These are phyloP conservation scores for Suillus fuscotomentosus DNA, from an alignment of 768 basidiomycete species.

Conservation along the genomic window DNA sequence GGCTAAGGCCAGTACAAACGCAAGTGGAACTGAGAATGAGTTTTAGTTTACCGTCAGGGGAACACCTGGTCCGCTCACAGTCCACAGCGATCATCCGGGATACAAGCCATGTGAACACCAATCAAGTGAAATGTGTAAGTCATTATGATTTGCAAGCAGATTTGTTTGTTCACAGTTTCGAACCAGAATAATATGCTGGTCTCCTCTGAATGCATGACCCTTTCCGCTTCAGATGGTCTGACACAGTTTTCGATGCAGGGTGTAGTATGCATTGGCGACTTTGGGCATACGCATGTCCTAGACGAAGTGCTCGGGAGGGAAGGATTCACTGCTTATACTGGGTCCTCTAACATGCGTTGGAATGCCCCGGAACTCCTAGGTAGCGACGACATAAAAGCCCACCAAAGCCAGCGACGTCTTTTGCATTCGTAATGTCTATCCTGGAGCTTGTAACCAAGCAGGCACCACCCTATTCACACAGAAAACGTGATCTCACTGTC, in stretches of 20 bases:
- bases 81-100: constrained; percentile 80
- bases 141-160: not conserved
- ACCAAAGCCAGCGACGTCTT: constrained; percentile 54
- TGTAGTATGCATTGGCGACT: constrained; percentile 58
- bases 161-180: constrained; percentile 4
- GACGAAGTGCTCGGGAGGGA: constrained; percentile 53
- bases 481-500: constrained; percentile 49
- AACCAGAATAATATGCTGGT: constrained; percentile 60
- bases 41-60: not conserved
- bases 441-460: constrained; percentile 56
- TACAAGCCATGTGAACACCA: constrained; percentile 11
- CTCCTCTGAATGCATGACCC: constrained; percentile 34
- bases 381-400: constrained; percentile 37
- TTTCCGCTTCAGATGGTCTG: not conserved
- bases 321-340: constrained; percentile 44
- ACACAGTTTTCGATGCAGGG: constrained; percentile 32
- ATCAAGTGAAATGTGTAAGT: constrained; percentile 61
- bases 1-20: constrained; percentile 60
- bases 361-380: constrained; percentile 58
- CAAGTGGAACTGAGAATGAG: constrained; percentile 63
- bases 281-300: constrained; percentile 62
- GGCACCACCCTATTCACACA: constrained; percentile 49
- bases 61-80: constrained; percentile 54
- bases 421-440: no score
- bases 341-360: constrained; percentile 52